Base-by-base conservation (phyloP, 352 stramenopile genomes). In the Globisporangium paroecandrum region DNA sequence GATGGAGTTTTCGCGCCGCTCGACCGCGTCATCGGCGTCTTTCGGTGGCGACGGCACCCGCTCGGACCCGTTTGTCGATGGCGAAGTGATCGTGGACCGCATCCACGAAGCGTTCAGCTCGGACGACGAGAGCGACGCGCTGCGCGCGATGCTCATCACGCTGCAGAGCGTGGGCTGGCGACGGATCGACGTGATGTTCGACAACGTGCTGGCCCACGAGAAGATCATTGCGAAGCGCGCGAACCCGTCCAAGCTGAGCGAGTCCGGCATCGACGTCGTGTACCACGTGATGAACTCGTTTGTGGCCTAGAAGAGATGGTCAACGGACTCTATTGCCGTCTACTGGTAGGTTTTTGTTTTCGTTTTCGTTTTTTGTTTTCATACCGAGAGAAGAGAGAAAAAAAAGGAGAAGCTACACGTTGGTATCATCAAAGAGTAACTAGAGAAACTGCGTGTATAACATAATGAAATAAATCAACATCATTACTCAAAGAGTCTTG, bases 201-300 rank as follows among this genome's bases (percentile, higher is more conserved):
- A 87, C 54, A 89, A 78, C 36, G 71, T 87, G 1, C 62, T 94
- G 32, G 85, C 83, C 7, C 86, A 94, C 61, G 83, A 91, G 65
- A 82, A 86, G 64, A 94, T 94, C 70, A 90, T 94, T 66, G 86
- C 84, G 46, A 93, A 92, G 69, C 78, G 83, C 64, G 77, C 82
- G 12, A 87, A 85, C 32, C 69, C 77, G 12, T 49, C 77, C 62
- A 90, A 89, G 66, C 76, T 82, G 3, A 55, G 81, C 25, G 77
- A 86, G 29, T 89, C 79, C 8, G 85, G 85, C 36, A 68, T 92
- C 63, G 85, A 93, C 62, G 68, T 93, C 22, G 82, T 91, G 36
- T 82, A 92, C 57, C 85, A 94, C 71, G 74, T 89, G 56, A 89
- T 90, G 71, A 80, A 93, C 66, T 86, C 81, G 18, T 86, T 93